Conservation (phyloP, 2,329 filamentous ascomycete genomes). For the Ceratocystis variospora region DNA sequence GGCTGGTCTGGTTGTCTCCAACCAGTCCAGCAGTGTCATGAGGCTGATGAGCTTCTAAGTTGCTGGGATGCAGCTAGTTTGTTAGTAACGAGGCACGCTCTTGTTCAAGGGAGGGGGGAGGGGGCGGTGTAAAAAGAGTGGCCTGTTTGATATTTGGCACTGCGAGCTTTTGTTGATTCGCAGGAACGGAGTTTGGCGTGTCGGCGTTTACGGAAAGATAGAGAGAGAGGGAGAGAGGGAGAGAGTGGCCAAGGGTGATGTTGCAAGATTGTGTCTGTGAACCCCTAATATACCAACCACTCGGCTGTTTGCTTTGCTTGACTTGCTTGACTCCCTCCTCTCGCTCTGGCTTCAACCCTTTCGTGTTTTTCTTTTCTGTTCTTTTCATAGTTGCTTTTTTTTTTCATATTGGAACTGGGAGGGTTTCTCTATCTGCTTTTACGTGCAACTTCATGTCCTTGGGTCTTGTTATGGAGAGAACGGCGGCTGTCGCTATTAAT, state of each 20-base stretch:
- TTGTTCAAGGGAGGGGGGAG: background rate
- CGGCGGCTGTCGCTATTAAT: too few species aligned
- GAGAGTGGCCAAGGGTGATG: background rate
- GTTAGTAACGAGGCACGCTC: background rate
- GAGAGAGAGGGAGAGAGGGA: background rate
- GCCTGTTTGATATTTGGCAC: background rate
- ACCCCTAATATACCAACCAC: slow-evolving; percentile 5
- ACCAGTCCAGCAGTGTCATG: slow-evolving; percentile 25
- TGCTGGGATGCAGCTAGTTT: background rate
- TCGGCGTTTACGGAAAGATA: background rate
- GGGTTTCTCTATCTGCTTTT: too few species aligned
- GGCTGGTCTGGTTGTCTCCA: slow-evolving; percentile 59
- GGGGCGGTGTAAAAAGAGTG: background rate
- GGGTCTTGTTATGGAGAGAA: too few species aligned
- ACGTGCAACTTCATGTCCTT: too few species aligned
- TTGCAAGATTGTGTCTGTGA: background rate
- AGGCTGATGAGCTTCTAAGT: slow-evolving; percentile 17
- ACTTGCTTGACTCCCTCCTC: background rate
- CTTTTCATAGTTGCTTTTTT: too few species aligned
- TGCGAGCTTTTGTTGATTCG: background rate
- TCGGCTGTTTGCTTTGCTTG: background rate
- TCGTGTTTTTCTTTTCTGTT: too few species aligned
- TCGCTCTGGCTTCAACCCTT: too few species aligned
- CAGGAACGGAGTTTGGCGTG: slow-evolving; percentile 2
- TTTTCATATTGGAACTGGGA: too few species aligned